phyloP scores from a whole-genome alignment of 192 early-diverging fungal species.

The Pilaira anomala region DNA sequence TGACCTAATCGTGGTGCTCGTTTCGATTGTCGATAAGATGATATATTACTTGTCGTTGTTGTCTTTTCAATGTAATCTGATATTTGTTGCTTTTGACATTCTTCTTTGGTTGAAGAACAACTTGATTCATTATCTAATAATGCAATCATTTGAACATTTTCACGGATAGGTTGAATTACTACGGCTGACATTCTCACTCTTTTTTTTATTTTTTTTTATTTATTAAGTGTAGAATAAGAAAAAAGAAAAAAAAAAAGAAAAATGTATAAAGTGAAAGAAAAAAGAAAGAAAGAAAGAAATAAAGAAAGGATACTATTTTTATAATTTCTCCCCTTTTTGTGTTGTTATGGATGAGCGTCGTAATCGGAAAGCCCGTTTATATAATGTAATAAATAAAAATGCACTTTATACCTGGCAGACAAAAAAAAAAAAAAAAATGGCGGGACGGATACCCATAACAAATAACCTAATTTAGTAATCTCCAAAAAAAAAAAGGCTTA shows the following conservation, averaged over 20 bases:
- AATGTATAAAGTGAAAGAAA: background rate
- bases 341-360: too few species aligned
- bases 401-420: too few species aligned
- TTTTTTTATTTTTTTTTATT: background rate
- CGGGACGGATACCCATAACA: too few species aligned
- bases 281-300: constrained; percentile 15
- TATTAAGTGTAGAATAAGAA: too few species aligned
- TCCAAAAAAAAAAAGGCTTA: too few species aligned
- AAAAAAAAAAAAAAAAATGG: too few species aligned
- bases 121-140: background rate
- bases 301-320: background rate
- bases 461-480: too few species aligned
- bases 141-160: background rate
- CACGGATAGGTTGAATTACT: constrained; percentile 9
- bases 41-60: constrained; percentile 31
- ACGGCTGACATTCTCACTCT: constrained; percentile 1
- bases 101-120: background rate
- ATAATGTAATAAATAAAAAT: too few species aligned
- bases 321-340: too few species aligned
- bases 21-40: constrained; percentile 30
- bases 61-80: constrained; percentile 45
- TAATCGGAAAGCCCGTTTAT: too few species aligned
- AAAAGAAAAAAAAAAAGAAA: constrained; percentile 8
- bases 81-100: constrained; percentile 39
- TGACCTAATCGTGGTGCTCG: constrained; percentile 75